Evolutionary conservation across 257 asterid genomes (phyloP), one percentile per base, ranked within the genome.

Genomic region (Solanum okadae): DNA sequence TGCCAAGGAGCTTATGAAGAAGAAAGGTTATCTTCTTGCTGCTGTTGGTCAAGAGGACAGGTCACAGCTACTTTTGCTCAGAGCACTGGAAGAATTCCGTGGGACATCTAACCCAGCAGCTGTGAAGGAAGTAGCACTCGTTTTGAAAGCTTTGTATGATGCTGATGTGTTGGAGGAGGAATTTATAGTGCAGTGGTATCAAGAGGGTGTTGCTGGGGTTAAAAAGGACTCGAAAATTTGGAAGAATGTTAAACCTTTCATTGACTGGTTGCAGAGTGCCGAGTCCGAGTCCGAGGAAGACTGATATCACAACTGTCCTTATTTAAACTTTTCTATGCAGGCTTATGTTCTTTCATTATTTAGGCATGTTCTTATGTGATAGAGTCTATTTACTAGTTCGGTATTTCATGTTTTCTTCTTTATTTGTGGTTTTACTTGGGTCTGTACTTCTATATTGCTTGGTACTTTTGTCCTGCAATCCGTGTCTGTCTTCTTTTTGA

Each of bases 191-290:
- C 76, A 78, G 63, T 90, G 91, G 90, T 90, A 84, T 46, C 5
- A 67, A 25, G 84, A 70, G 40, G 91, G 91, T 15, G 49, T 77
- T 84, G 29, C 1, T 25, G 87, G 90, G 38, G 72, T 68, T 56
- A 84, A 85, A 29, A 90, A 65, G 63, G 90, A 68, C 71, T 63
- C 87, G 4, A 88, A 84, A 35, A 33, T 84, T 15, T 90, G 91
- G 91, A 90, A 85, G 90, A 90, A 90, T 46, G 87, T 70, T 14
- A 88, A 87, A 71, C 90, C 90, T 18, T 87, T 90, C 10, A 75
- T 87, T 14, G 88, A 90, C 13, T 90, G 91, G 90, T 87, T 90
- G 65, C 91, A 90, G 88, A 90, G 90, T 56, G 91, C 91, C 3
- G 91, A 90, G 82, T 90, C 90, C 1, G 91, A 87, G 68, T 75